Conservation (phyloP, 352 stramenopile species). For the Achlya hypogyna region DNA sequence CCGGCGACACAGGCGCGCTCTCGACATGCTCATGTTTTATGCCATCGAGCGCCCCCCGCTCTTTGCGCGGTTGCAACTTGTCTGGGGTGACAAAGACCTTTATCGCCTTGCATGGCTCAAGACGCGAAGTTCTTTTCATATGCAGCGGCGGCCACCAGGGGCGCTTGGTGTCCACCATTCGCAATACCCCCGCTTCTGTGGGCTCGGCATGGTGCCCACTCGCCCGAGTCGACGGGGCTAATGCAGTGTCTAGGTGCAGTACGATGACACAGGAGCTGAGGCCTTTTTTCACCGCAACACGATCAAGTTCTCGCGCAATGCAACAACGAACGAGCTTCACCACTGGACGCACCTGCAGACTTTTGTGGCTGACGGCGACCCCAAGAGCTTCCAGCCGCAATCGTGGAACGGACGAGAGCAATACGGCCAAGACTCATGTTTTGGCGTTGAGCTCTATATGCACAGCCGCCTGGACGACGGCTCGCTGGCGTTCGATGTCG, state of each 20-base stretch:
- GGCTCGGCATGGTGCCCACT: constrained; percentile 49
- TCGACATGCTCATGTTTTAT: constrained; percentile 78
- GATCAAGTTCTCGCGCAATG: constrained; percentile 50
- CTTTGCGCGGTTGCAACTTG: constrained; percentile 52
- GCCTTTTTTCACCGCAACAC: constrained; percentile 79
- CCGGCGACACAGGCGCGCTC: constrained; percentile 26
- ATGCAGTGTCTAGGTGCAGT: constrained; percentile 26
- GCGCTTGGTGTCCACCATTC: constrained; percentile 43
- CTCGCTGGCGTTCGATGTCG: not conserved
- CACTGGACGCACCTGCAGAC: constrained; percentile 19
- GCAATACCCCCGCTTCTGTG: constrained; percentile 54
- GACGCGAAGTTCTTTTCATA: constrained; percentile 55
- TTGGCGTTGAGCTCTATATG: not conserved
- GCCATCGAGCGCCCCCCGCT: constrained; percentile 43
- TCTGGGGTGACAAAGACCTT: constrained; percentile 70
- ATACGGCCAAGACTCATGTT: not conserved
- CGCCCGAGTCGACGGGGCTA: not conserved
- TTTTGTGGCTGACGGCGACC: not conserved
- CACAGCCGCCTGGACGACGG: not conserved
- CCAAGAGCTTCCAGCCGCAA: not conserved
- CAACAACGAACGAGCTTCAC: constrained; percentile 34
- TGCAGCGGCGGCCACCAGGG: constrained; percentile 45
- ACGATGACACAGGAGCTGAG: constrained; percentile 51
- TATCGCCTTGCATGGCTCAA: constrained; percentile 77
- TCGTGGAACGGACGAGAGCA: not conserved